Evolutionary conservation across 345 rosid species (phyloP), one percentile per base, ranked within the genome.

Genomic region (Salix dunnii): DNA sequence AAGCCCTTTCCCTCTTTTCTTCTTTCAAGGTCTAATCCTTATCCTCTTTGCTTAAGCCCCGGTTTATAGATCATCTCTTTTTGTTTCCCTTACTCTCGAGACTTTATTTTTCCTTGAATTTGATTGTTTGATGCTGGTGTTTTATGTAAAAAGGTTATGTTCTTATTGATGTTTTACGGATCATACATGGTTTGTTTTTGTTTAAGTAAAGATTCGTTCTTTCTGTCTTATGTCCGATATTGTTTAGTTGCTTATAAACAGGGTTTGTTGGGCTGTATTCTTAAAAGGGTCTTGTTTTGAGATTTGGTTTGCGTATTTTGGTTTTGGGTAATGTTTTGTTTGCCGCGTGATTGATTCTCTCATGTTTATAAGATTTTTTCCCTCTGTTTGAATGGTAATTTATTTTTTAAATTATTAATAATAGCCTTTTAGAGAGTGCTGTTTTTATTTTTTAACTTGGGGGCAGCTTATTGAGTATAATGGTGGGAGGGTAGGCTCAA

Each of bases 1-100:
- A 73, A 10, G 18, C 23, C 43, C 18, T 20, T 2, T 14, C 51
- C 23, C 51, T 64, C 20, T 27, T 58, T 75, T 27, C 61, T 62
- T 70, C 61, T 36, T n/a, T 48, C 31, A 67, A 62, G 76, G 72
- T 78, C 7, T 20, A 53, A 18, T 53, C 60, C 21, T 20, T 53
- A 48, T 4, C 42, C 3, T 62, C 27, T 33, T 48, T n/a, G 38
- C 27, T 64, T 61, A 53, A 49, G 27, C 48, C 43, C 27, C 1
- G 36, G 1, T n/a, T 60, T 7, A 60, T 60, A 21, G 23, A 60
- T 60, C 9, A 5, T 6, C 20, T 60, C 14, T 2, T 58, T 10
- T 23, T 58, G 28, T 58, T 58, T n/a, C 28, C 28, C 62, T n/a
- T 51, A n/a, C 13, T 3, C 25, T 58, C 23, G 5, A 3, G 27